Evolutionary conservation across 2,329 filamentous ascomycete species (phyloP).

Genomic region (Seiridium unicorne): DNA sequence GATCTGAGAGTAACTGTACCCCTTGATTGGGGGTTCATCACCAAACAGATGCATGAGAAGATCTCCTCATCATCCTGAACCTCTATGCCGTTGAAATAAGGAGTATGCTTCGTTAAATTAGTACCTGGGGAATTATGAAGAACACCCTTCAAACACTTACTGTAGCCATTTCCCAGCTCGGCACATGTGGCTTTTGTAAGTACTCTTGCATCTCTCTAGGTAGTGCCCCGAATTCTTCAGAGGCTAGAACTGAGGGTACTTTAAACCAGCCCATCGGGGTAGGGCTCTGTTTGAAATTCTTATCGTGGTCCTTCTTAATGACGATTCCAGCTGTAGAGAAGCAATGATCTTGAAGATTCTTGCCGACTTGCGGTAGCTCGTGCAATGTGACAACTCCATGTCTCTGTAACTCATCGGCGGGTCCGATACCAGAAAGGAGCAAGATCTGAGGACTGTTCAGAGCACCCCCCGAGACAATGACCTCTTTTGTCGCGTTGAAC

Average conservation of each 20-base stretch:
- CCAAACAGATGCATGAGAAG: conserved; percentile 11
- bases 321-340: conserved; percentile 18
- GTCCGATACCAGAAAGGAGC: conserved; percentile 27
- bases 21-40: conserved; percentile 18
- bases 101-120: conserved; percentile 10
- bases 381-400: conserved; percentile 18
- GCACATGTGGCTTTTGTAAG: conserved; percentile 11
- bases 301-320: conserved; percentile 15
- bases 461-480: conserved; percentile 23
- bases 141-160: not conserved
- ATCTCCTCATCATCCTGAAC: conserved; percentile 13
- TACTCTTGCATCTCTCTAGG: conserved; percentile 9
- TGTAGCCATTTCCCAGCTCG: conserved; percentile 16
- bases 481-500: conserved; percentile 17
- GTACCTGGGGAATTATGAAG: not conserved
- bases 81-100: conserved; percentile 10
- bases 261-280: conserved; percentile 37
- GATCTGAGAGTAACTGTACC: conserved; percentile 19
- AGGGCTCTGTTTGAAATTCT: conserved; percentile 10
- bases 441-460: conserved; percentile 26
- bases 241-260: conserved; percentile 8
- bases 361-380: conserved; percentile 24
- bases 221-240: conserved; percentile 15
- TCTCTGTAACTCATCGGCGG: conserved; percentile 15
- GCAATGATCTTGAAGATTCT: conserved; percentile 22